Base-by-base conservation (phyloP, 1,139 yeast genomes). In the Saccharomyces hybrid region DNA sequence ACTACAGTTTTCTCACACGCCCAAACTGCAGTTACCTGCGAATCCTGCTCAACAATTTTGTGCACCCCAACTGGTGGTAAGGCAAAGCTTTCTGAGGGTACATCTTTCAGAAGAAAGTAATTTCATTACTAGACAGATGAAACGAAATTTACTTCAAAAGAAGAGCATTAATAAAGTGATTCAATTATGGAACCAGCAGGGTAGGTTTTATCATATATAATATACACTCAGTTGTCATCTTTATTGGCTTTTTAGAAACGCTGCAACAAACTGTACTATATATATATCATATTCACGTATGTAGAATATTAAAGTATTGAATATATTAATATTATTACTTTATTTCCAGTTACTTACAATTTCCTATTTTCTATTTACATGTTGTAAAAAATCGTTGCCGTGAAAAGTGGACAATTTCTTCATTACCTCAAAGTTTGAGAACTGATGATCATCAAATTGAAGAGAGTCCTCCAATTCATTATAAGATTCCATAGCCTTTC, bases 41-140 rank as follows among this genome's bases (percentile, higher is more conserved):
- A 95, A 74, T 85, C 95, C 64, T 93, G 99, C 80, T 87, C 98
- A 70, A 91, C 96, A 67, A 97, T 93, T 65, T 88, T 93, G 74
- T 91, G 98, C 81, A 88, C 95, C 75, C 99, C 99, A 75, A 89
- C 98, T 67, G 99, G 99, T 83, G 99, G 99, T 83, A 93, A 93
- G 85, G 97, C 98, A 73, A 90, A 88, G 81, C 86, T 93, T 78
- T 88, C 98, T 70, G 99, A 93, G 82, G 99, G 99, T 76, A 87
- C 95, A 75, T 93, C 99, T 73, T 93, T 89, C 95, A 90, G 99
- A 86, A 88, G 88, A 82, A 93, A 93, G 88, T 93, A 90, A 84
- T 20, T 11, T 38, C 38, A n/a, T 16, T 38, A 16, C n/a, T 11
- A 38, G 25, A 9, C 25, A 38, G 44, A 38, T 16, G 11, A 38